phyloP scores from a whole-genome alignment of 257 asterid species.

The Euphrasia confusa region DNA sequence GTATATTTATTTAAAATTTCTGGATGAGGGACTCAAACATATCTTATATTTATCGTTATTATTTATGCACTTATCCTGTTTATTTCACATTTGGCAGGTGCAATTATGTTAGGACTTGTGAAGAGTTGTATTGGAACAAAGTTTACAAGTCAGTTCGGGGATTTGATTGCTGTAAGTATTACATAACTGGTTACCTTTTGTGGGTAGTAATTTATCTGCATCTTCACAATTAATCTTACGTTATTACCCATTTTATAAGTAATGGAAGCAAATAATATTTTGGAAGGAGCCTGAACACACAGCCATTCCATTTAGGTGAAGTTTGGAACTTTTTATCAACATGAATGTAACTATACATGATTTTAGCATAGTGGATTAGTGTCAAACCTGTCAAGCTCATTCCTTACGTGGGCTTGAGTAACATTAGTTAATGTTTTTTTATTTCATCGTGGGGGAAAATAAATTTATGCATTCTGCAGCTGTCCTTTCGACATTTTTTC shows the following conservation, averaged over 20 bases:
- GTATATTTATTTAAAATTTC: background rate
- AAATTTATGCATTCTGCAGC: too few species aligned
- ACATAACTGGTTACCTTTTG: background rate
- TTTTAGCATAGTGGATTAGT: too few species aligned
- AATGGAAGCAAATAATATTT: background rate
- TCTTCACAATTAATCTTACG: background rate
- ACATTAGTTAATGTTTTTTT: too few species aligned
- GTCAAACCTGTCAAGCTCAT: too few species aligned
- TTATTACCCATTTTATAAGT: background rate
- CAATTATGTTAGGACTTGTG: conserved; percentile 74
- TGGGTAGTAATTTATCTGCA: background rate
- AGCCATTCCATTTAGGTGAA: background rate
- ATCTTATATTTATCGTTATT: background rate
- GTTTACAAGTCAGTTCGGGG: conserved; percentile 92
- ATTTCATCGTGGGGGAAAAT: too few species aligned
- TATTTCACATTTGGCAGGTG: conserved; percentile 51
- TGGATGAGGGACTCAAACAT: conserved; percentile 1
- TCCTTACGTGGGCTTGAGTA: too few species aligned
- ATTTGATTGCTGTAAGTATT: conserved; percentile 81
- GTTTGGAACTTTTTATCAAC: too few species aligned
- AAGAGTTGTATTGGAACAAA: conserved; percentile 97
- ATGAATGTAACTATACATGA: too few species aligned
- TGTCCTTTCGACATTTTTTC: too few species aligned
- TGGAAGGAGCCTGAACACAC: background rate
- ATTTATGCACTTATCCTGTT: conserved; percentile 13